Evolutionary conservation across 2,329 filamentous ascomycete genomes (phyloP).

Genomic region (Colletotrichum sp.): DNA sequence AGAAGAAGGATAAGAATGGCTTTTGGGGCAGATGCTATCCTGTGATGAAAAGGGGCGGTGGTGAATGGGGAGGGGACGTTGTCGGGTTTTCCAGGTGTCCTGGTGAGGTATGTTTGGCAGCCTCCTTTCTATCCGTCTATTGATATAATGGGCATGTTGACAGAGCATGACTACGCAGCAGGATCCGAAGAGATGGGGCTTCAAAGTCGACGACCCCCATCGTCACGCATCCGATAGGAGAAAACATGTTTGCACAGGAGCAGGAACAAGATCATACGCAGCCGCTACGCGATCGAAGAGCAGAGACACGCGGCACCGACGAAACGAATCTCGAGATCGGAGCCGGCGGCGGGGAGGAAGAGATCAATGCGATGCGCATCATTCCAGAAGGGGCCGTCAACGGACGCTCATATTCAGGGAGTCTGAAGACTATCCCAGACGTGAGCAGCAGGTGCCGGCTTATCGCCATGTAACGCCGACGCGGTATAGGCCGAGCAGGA

Average conservation of each 20-base stretch:
- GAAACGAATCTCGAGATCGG: neutral
- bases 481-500: neutral
- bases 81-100: slow-evolving; percentile 9
- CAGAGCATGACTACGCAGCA: neutral
- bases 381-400: neutral
- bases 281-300: neutral
- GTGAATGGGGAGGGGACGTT: slow-evolving; percentile 10
- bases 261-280: neutral
- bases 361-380: neutral
- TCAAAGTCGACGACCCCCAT: neutral
- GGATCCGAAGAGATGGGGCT: slow-evolving; percentile 4
- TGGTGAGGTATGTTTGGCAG: neutral
- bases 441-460: neutral
- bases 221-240: neutral
- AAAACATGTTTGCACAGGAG: neutral
- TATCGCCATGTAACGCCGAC: neutral
- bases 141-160: too few relatives aligned
- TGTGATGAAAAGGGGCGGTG: neutral
- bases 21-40: neutral
- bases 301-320: neutral
- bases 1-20: neutral
- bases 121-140: too few relatives aligned
- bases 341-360: neutral
- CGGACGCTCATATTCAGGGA: neutral
- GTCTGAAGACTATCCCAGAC: neutral